Base-by-base conservation (phyloP, 148 eudicot species). In the Fallopia convolvulus region DNA sequence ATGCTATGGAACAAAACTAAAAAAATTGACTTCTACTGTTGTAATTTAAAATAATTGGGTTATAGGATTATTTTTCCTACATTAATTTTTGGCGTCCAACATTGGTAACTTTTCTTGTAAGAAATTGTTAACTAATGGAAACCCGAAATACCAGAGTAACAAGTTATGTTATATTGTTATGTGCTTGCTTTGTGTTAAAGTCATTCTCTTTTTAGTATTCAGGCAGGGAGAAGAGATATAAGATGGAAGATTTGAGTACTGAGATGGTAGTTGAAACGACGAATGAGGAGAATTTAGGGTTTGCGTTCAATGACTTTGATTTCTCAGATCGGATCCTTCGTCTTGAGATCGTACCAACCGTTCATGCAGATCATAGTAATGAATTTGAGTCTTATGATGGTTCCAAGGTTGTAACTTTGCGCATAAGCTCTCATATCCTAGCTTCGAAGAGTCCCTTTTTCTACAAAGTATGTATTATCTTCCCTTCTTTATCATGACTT, bases 291-390 rank as follows among this genome's bases (percentile, higher is more conserved):
- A 66, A 80, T 49, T 93, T 86, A 30, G 93, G 83, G 14, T 93
- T 93, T 60, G 97, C 97, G 0, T 90, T 90, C 74, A 73, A 92
- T 58, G 88, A 89, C 66, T 83, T 75, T 61, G 89, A 90, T 81
- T 93, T 90, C 85, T 90, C 97, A 1, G 97, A 93, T 50, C 83
- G 92, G 39, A 63, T 89, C 49, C 83, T 90, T 14, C 77, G 80
- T 76, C 78, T 93, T n/a, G 95, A 93, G 81, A 88, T 93, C 40
- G 18, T 89, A 50, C 56, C 30, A 0, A 21, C 12, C 4, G 5
- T 58, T 21, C 30, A 21, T 9, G 32, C 30, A 8, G 13, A 23
- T 58, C 10, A 21, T 20, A 21, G 32, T 20, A 8, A 8, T 1
- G 65, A 58, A 7, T 58, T 32, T 3, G 60, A 53, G 20, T 53